These are phyloP conservation scores for Borealophlyctis nickersoniae DNA, from an alignment of 192 early-diverging fungal genomes.

Conservation along the genomic window DNA sequence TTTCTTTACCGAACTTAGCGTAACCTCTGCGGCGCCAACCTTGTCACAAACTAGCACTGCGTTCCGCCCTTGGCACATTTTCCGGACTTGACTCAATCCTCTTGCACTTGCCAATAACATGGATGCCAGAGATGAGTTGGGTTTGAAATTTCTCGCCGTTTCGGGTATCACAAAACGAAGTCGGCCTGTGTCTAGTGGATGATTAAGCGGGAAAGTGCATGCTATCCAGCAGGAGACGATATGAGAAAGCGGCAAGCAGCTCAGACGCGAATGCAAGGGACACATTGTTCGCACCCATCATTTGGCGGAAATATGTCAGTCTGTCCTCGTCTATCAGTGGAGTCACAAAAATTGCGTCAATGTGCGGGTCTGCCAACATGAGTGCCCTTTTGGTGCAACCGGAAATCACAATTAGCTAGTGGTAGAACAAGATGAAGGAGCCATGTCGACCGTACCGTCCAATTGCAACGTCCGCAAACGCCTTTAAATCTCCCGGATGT, in stretches of 20 bases:
- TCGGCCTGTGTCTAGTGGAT: slow-evolving; percentile 20
- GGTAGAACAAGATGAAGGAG: not conserved
- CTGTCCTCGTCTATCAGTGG: slow-evolving; percentile 20
- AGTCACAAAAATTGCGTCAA: slow-evolving; percentile 26
- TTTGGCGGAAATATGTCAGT: slow-evolving; percentile 5
- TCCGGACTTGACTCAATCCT: slow-evolving; percentile 9
- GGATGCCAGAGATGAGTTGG: slow-evolving; percentile 8
- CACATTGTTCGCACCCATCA: slow-evolving; percentile 1
- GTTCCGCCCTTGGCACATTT: slow-evolving; percentile 16
- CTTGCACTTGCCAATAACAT: slow-evolving; percentile 18
- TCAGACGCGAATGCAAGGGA: not conserved
- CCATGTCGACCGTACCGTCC: slow-evolving; percentile 12
- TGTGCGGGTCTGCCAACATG: slow-evolving; percentile 12
- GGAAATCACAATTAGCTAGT: too few species aligned
- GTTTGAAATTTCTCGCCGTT: slow-evolving; percentile 19
- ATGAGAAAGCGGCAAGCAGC: not conserved
- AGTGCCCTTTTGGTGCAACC: not conserved
- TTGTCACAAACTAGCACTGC: slow-evolving; percentile 16
- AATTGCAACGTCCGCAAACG: slow-evolving; percentile 9
- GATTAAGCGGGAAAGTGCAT: slow-evolving; percentile 19
- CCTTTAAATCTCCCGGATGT: slow-evolving; percentile 2
- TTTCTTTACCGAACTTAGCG: slow-evolving; percentile 19
- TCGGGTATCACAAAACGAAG: slow-evolving; percentile 27
- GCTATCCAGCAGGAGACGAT: too few species aligned
- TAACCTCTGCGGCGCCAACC: slow-evolving; percentile 23